These are phyloP conservation scores for Cymbidium sinense DNA, from an alignment of 106 monocot genomes.

Conservation along the genomic window DNA sequence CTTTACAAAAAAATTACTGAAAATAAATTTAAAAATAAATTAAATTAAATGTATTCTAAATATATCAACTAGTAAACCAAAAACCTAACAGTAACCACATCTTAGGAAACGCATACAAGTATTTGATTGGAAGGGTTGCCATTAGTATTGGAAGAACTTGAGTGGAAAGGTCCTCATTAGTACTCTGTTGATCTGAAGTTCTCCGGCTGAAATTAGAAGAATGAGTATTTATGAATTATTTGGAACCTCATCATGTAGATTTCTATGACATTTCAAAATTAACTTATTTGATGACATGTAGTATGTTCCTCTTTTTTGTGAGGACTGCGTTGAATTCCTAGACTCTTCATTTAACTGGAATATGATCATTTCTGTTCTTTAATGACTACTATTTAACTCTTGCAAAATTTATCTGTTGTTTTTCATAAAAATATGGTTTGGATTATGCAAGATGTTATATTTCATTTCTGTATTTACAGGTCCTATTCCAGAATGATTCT, in stretches of 20 bases:
- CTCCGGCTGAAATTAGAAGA: background rate
- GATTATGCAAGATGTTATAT: background rate
- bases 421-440: background rate
- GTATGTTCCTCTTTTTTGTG: background rate
- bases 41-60: too few relatives aligned
- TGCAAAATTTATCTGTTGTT: background rate
- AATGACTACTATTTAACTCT: background rate
- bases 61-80: too few relatives aligned
- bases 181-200: background rate
- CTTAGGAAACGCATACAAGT: too few relatives aligned
- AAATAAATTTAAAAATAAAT: too few relatives aligned
- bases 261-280: too few relatives aligned
- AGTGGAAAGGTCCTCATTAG: too few relatives aligned
- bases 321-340: background rate
- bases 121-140: too few relatives aligned
- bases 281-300: background rate
- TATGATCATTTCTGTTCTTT: background rate
- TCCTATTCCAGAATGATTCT: constrained; percentile 98
- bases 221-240: background rate
- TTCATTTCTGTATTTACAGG: constrained; percentile 32
- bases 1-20: too few relatives aligned
- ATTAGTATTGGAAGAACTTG: too few relatives aligned
- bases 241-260: too few relatives aligned
- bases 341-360: background rate
- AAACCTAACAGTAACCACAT: too few relatives aligned